A percentile compares a stretch with the other conserved stretches of the same genome.
phyloP scores from a whole-genome alignment of 208 protist species.

The Leishmania gerbilli region DNA sequence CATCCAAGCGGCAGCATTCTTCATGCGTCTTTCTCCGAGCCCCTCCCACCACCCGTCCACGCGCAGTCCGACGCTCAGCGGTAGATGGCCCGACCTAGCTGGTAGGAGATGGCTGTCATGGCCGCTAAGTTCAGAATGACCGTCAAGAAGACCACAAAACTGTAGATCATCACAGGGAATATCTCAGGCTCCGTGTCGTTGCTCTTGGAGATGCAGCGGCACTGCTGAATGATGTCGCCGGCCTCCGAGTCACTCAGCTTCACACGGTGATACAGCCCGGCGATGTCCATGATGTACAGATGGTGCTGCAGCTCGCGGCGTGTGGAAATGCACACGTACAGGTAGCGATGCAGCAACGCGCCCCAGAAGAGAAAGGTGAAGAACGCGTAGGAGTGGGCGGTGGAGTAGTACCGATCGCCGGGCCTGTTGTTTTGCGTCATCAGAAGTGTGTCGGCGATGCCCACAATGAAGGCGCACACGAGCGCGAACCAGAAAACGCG shows the following conservation, averaged over 20 bases:
- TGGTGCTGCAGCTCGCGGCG: constrained; percentile 45
- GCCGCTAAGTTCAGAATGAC: constrained; percentile 41
- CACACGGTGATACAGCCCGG: constrained; percentile 59
- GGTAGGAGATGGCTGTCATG: constrained; percentile 40
- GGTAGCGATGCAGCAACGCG: constrained; percentile 55
- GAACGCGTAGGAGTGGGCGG: constrained; percentile 63
- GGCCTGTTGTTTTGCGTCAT: constrained; percentile 23
- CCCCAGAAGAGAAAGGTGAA: constrained; percentile 59
- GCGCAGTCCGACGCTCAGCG: constrained; percentile 7
- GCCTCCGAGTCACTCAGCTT: constrained; percentile 37
- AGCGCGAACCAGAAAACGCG: constrained; percentile 60
- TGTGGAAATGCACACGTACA: constrained; percentile 48
- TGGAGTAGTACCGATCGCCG: constrained; percentile 42
- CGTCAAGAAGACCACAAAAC: constrained; percentile 28
- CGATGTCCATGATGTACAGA: constrained; percentile 73
- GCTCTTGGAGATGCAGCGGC: constrained; percentile 34
- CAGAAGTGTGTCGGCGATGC: constrained; percentile 47
- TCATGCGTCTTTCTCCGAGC: background rate
- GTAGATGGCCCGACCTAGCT: constrained; percentile 37
- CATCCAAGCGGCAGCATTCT: background rate
- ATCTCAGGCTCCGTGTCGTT: constrained; percentile 57
- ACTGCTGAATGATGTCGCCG: constrained; percentile 51
- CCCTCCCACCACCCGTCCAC: background rate
- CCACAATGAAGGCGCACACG: constrained; percentile 41
- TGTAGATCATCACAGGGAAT: constrained; percentile 39